Evolutionary conservation across 2,329 filamentous ascomycete species (phyloP).

Genomic region (Lecanoromycetidae sp.): DNA sequence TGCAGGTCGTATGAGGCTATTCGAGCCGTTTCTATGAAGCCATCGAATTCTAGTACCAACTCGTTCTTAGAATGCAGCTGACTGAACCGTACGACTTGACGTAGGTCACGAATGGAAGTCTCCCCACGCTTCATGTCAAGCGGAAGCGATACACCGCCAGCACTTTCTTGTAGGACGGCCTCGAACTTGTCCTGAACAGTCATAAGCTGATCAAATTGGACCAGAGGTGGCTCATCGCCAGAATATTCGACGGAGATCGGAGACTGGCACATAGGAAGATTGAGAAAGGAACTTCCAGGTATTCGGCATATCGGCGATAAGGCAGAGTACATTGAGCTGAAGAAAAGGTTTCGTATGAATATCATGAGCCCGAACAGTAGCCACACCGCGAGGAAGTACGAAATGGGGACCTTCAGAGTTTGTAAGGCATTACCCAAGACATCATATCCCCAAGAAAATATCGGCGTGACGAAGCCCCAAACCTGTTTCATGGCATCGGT

Average conservation of each 20-base stretch:
- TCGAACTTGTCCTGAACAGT: constrained; percentile 64
- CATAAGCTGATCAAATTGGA: constrained; percentile 67
- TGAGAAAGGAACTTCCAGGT: constrained; percentile 50
- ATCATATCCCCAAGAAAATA: constrained; percentile 27
- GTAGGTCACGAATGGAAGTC: constrained; percentile 59
- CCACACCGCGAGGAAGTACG: constrained; percentile 49
- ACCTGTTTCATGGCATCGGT: neutral
- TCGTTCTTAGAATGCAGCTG: constrained; percentile 53
- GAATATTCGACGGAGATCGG: constrained; percentile 21
- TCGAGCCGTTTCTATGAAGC: constrained; percentile 59
- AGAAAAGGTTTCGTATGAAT: constrained; percentile 50
- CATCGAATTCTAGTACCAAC: constrained; percentile 62
- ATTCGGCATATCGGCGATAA: constrained; percentile 59
- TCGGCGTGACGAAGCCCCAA: constrained; percentile 7
- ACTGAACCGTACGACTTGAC: constrained; percentile 59
- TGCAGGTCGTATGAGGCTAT: constrained; percentile 55
- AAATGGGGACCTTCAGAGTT: constrained; percentile 53
- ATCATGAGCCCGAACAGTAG: constrained; percentile 48
- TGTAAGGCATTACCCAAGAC: constrained; percentile 48
- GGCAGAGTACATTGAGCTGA: constrained; percentile 47
- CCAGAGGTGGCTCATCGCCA: constrained; percentile 22
- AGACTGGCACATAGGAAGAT: constrained; percentile 50
- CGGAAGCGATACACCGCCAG: constrained; percentile 54
- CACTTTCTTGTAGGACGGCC: constrained; percentile 56
- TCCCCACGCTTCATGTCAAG: constrained; percentile 71